Percentiles rank a stretch among this genome's conserved stretches.
phyloP scores from a whole-genome alignment of 1,284 basidiomycete genomes.

The Rhodotorula sp. region DNA sequence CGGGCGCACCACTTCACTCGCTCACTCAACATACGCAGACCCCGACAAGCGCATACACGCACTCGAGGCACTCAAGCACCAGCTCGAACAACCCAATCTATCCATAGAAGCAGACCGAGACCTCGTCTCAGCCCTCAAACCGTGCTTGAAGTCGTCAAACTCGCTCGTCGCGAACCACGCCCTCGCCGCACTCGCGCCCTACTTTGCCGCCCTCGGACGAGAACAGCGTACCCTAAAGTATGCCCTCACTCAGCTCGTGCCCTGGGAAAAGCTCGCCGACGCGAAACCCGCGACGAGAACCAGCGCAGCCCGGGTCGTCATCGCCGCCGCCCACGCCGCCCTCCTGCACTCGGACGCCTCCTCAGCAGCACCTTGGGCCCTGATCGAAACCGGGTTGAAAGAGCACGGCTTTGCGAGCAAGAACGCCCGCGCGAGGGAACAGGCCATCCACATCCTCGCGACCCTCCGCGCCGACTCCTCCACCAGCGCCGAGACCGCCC shows the following conservation, averaged over 20 bases:
- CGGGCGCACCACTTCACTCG: no score
- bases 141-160: conserved; percentile 73
- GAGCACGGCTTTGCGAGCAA: conserved; percentile 73
- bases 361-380: conserved; percentile 54
- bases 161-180: conserved; percentile 60
- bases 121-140: conserved; percentile 66
- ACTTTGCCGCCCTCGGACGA: conserved; percentile 31
- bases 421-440: conserved; percentile 63
- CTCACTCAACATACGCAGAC: conserved; percentile 23
- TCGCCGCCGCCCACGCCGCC: conserved; percentile 45
- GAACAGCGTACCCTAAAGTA: conserved; percentile 57
- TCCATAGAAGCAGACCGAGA: conserved; percentile 69
- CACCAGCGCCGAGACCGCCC: conserved; percentile 49
- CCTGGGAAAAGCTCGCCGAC: conserved; percentile 79
- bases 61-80: not conserved
- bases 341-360: conserved; percentile 54
- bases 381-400: conserved; percentile 73
- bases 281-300: conserved; percentile 67
- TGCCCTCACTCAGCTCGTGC: conserved; percentile 65
- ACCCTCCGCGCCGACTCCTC: conserved; percentile 11
- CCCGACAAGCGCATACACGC: conserved; percentile 29
- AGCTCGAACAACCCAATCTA: not conserved
- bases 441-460: conserved; percentile 49
- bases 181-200: conserved; percentile 46
- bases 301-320: conserved; percentile 71